Evolutionary conservation across 352 stramenopile species (phyloP).

Genomic region (Phytophthora hibernalis): DNA sequence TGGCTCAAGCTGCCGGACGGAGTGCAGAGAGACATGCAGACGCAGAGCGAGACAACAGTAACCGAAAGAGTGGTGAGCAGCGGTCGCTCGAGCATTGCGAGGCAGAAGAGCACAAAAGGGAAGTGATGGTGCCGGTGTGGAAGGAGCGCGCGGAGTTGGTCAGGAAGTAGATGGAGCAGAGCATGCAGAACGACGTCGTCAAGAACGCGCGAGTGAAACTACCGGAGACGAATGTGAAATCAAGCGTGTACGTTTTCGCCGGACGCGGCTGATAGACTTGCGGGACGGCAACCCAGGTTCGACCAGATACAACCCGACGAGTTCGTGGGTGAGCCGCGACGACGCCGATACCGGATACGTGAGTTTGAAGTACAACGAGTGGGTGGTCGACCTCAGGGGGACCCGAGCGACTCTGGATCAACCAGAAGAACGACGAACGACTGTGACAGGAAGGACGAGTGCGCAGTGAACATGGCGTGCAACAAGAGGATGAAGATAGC

Average conservation of each 20-base stretch:
- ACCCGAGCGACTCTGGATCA: neutral
- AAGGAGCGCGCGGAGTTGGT: too few species aligned
- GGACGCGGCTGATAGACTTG: neutral
- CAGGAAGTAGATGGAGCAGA: neutral
- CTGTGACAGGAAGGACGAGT: neutral
- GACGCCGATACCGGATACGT: neutral
- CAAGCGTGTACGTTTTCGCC: neutral
- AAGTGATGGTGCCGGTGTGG: too few species aligned
- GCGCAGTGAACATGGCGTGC: too few species aligned
- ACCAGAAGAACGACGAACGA: neutral
- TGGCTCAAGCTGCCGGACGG: neutral
- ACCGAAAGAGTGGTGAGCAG: too few species aligned
- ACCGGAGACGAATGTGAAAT: neutral
- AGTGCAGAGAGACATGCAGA: too few species aligned
- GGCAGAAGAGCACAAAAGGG: too few species aligned
- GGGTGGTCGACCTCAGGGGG: neutral
- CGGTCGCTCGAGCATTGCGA: too few species aligned
- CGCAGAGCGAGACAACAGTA: too few species aligned
- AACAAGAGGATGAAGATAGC: too few species aligned
- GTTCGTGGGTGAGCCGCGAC: neutral
- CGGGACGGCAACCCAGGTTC: neutral
- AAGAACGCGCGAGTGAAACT: too few species aligned
- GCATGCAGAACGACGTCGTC: too few species aligned
- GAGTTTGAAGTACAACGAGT: neutral
- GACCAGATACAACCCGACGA: neutral